Percentiles rank a stretch among this genome's conserved stretches.
phyloP scores from a whole-genome alignment of 2,329 filamentous ascomycete genomes.

The Pseudocercospora crystallina region DNA sequence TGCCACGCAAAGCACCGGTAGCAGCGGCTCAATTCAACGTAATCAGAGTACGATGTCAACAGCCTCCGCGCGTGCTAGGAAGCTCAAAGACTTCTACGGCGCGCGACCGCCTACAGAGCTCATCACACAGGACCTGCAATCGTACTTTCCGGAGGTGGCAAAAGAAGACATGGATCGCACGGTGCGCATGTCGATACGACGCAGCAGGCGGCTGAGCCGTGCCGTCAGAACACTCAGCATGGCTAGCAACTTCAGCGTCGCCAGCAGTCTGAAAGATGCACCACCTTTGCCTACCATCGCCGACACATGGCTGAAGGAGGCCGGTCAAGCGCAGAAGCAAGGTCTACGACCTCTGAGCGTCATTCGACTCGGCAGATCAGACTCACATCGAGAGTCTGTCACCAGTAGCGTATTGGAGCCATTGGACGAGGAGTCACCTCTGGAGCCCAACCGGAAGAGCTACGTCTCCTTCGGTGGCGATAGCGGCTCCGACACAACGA shows the following conservation, averaged over 20 bases:
- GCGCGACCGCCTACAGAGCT: conserved; percentile 92
- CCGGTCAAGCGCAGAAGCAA: conserved; percentile 47
- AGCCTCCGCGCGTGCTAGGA: conserved; percentile 45
- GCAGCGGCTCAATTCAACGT: conserved; percentile 26
- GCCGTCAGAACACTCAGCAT: conserved; percentile 92
- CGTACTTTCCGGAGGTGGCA: conserved; percentile 94
- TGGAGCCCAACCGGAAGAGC: conserved; percentile 87
- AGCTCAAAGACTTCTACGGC: conserved; percentile 81
- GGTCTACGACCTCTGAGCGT: conserved; percentile 61
- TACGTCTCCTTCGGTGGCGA: conserved; percentile 84
- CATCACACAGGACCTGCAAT: conserved; percentile 92
- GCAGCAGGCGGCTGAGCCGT: conserved; percentile 86
- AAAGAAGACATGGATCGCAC: conserved; percentile 95
- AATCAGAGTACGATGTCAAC: conserved; percentile 36
- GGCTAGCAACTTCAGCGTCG: conserved; percentile 88
- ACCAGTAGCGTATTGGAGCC: conserved; percentile 86
- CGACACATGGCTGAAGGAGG: conserved; percentile 79
- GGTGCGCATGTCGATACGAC: conserved; percentile 84
- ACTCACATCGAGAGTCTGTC: conserved; percentile 79
- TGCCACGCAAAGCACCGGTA: conserved; percentile 31
- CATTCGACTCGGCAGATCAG: conserved; percentile 56
- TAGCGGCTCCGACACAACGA: conserved; percentile 63
- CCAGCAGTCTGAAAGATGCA: conserved; percentile 87
- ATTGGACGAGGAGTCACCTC: conserved; percentile 82
- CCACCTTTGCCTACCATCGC: conserved; percentile 95